Evolutionary conservation across 2,329 filamentous ascomycete species (phyloP).

Genomic region (Alternaria conjuncta): DNA sequence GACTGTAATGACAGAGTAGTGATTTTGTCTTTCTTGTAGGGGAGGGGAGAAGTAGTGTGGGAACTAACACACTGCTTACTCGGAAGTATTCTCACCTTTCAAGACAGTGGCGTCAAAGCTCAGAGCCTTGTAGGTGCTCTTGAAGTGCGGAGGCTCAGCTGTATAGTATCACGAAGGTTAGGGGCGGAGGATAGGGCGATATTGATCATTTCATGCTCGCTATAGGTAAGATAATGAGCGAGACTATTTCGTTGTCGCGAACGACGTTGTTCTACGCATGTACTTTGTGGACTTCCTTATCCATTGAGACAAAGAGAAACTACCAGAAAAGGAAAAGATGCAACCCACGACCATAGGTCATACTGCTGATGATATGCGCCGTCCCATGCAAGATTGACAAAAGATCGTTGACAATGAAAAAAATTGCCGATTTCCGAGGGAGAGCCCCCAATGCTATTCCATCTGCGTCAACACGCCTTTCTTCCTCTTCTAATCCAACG

Average conservation of each 20-base stretch:
- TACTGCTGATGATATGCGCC: constrained; percentile 8
- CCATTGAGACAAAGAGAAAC: not conserved
- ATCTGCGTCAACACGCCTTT: not conserved
- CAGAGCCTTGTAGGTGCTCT: not conserved
- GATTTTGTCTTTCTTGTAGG: not conserved
- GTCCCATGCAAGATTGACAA: not conserved
- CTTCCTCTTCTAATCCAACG: constrained; percentile 13
- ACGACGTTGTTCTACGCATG: not conserved
- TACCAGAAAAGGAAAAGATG: not conserved
- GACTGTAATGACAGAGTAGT: not conserved
- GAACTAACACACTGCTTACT: not conserved
- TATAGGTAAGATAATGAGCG: not conserved
- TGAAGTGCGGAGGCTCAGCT: not conserved
- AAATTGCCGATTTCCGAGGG: not conserved
- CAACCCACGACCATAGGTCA: constrained; percentile 7
- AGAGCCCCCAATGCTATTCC: not conserved
- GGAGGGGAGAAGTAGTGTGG: not conserved
- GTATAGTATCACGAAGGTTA: not conserved
- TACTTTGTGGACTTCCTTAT: not conserved
- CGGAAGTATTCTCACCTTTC: not conserved
- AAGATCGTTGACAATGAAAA: not conserved
- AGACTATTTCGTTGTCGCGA: not conserved
- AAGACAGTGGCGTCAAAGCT: too few relatives aligned
- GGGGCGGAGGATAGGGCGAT: not conserved
- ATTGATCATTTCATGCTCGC: not conserved